Conservation (phyloP, 2,329 filamentous ascomycete species). For the Penicillium aurantiogriseum region DNA sequence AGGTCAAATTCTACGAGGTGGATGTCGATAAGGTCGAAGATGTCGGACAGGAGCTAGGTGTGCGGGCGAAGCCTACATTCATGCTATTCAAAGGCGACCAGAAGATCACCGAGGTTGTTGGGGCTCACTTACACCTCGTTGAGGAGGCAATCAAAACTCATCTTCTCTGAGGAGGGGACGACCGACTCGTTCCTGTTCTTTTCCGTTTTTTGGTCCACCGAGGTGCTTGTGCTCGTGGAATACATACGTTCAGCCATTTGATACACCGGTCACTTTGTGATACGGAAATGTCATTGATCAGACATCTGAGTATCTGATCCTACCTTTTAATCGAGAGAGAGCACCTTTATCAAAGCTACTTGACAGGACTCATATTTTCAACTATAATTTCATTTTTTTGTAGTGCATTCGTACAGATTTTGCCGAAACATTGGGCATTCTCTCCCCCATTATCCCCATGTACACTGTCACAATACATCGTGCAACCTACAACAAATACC, state of each 20-base stretch:
- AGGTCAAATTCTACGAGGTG: constrained; percentile 8
- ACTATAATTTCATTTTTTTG: background rate
- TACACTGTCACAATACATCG: background rate
- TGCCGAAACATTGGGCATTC: background rate
- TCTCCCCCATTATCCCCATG: background rate
- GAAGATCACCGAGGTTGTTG: constrained; percentile 8
- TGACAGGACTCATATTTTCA: background rate
- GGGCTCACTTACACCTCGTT: background rate
- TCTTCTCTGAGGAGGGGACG: background rate
- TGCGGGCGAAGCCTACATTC: constrained; percentile 4
- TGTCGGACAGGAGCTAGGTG: constrained; percentile 1
- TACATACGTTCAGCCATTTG: background rate
- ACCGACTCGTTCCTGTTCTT: background rate
- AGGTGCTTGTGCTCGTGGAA: background rate
- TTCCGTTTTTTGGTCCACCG: too few relatives aligned
- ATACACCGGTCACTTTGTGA: background rate
- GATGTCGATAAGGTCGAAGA: constrained; percentile 3
- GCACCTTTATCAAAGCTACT: background rate
- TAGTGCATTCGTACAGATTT: background rate
- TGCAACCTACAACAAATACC: background rate
- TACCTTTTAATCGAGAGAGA: background rate
- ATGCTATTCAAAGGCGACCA: constrained; percentile 6
- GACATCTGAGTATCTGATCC: background rate
- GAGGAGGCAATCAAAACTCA: constrained; percentile 1
- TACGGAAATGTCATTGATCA: background rate